Base-by-base conservation (phyloP, 768 basidiomycete genomes). In the Rhodosporidiobolus odoratus region DNA sequence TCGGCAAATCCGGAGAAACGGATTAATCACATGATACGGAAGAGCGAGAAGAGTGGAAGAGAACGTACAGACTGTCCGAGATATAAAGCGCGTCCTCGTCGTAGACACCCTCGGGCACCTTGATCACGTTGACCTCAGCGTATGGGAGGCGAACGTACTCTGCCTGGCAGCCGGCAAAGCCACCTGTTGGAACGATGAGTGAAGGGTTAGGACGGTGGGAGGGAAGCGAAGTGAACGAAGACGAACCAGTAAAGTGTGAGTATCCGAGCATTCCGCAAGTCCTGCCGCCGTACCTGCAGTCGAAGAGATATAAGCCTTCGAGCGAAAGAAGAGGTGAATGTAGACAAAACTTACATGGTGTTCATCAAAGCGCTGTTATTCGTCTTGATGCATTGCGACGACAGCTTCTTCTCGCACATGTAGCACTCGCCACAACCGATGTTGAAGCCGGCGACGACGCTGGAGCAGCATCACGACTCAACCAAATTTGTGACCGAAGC, bases 161-260 rank as follows among this genome's bases (percentile, higher is more conserved):
- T 0, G 89, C 86, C 76, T 90, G 89, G 0, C 88, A 89, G 27
- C 86, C 89, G 8, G 89, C 83, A n/a, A n/a, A n/a, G n/a, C n/a
- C n/a, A n/a, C n/a, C n/a, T n/a, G n/a, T n/a, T n/a, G n/a, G n/a
- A n/a, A n/a, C n/a, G n/a, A n/a, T n/a, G n/a, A n/a, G n/a, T n/a
- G n/a, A n/a, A n/a, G n/a, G n/a, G n/a, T n/a, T n/a, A n/a, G n/a
- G n/a, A n/a, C 27, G 30, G 52, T 27, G 62, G 13, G 35, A 52
- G 54, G 27, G 56, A 65, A 67, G 1, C 66, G 61, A n/a, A n/a
- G n/a, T n/a, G n/a, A n/a, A n/a, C n/a, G n/a, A n/a, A n/a, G n/a
- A n/a, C n/a, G n/a, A n/a, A n/a, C 75, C 67, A 32, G 74, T 76
- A 40, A 79, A 75, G 63, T 79, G 78, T 25, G 74, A 76, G 62